Conservation (phyloP, 192 early-diverging fungal species). For the Umbelopsis sp. region DNA sequence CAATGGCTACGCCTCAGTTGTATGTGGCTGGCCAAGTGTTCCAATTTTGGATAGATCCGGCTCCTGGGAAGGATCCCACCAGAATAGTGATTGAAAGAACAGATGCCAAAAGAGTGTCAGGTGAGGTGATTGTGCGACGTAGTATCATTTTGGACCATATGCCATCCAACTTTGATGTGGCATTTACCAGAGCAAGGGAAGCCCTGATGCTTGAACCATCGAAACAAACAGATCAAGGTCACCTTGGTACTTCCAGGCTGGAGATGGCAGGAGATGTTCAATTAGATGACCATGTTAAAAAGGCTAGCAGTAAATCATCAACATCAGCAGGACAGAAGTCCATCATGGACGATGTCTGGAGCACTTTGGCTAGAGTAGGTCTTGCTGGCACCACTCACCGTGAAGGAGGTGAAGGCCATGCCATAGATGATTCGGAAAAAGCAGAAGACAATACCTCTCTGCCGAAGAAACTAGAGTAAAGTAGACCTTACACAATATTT, state of each 20-base stretch:
- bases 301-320: neutral
- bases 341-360: neutral
- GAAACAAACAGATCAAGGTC: neutral
- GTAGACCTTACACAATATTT: too few species aligned
- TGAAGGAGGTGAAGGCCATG: conserved; percentile 9
- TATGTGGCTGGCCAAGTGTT: conserved; percentile 41
- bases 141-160: conserved; percentile 40
- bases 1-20: conserved; percentile 26
- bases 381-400: neutral
- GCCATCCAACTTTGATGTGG: conserved; percentile 39
- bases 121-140: conserved; percentile 34
- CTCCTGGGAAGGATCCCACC: conserved; percentile 31
- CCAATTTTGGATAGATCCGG: conserved; percentile 44
- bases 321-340: neutral
- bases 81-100: conserved; percentile 39
- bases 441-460: too few species aligned
- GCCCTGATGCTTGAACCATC: conserved; percentile 23
- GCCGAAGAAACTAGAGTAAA: neutral
- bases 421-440: neutral
- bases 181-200: conserved; percentile 33
- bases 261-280: neutral
- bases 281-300: neutral
- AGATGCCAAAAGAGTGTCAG: conserved; percentile 23
- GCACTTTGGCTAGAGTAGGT: neutral
- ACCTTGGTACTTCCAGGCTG: neutral